Conservation (phyloP, 345 rosid species). For the Theobroma cacao region DNA sequence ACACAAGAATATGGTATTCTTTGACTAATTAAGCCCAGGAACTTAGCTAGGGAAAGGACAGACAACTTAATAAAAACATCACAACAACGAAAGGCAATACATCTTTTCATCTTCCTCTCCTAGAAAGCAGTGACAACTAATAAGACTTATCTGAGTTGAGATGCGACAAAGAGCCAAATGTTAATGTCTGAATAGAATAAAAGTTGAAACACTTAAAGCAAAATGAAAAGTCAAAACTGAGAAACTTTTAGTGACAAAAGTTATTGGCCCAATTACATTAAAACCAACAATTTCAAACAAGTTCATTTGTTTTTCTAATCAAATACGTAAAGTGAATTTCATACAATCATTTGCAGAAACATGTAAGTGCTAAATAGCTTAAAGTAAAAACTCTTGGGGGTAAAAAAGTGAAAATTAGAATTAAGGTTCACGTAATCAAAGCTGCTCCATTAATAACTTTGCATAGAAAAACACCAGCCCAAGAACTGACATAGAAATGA, state of each 20-base stretch:
- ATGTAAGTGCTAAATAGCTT: not conserved
- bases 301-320: not conserved
- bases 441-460: not conserved
- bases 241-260: not conserved
- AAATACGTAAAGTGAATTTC: not conserved
- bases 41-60: not conserved
- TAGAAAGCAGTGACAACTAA: not conserved
- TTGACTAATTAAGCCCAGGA: not conserved
- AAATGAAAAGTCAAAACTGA: not conserved
- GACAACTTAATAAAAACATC: not conserved
- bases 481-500: not conserved
- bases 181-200: not conserved
- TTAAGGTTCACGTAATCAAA: not conserved
- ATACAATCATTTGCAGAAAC: not conserved
- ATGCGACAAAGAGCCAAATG: not conserved
- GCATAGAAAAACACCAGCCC: not conserved
- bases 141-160: not conserved
- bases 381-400: not conserved
- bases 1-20: not conserved
- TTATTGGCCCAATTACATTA: not conserved
- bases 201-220: not conserved
- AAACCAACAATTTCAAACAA: not conserved
- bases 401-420: not conserved
- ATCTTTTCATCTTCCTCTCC: slow-evolving; percentile 6
- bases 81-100: not conserved